Conservation (phyloP, 148 eudicot species). For the Silene conica region DNA sequence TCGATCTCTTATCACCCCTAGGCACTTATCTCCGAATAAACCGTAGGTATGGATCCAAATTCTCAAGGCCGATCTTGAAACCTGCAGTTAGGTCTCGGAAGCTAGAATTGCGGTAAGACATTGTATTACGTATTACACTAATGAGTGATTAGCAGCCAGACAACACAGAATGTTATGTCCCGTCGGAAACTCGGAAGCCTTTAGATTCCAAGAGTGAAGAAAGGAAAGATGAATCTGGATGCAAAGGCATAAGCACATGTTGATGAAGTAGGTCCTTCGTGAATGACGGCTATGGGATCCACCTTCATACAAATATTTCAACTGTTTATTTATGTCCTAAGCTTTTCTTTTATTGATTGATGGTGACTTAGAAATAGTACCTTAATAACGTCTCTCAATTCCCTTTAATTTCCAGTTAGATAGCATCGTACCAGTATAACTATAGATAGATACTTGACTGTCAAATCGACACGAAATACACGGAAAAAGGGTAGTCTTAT, state of each 20-base stretch:
- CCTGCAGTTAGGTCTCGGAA: too few species aligned
- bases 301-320: conserved; percentile 10
- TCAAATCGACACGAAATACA: conserved; percentile 2
- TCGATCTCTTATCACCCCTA: too few species aligned
- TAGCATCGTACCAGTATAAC: not conserved
- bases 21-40: too few species aligned
- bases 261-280: conserved; percentile 11
- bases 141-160: too few species aligned
- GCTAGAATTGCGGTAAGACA: too few species aligned
- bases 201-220: not conserved
- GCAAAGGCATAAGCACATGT: conserved; percentile 9
- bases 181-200: not conserved
- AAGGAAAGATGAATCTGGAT: not conserved
- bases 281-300: conserved; percentile 22
- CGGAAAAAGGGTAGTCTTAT: not conserved
- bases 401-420: conserved; percentile 11
- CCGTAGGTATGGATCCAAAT: too few species aligned
- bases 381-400: conserved; percentile 10
- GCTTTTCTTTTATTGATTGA: conserved; percentile 11
- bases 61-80: too few species aligned
- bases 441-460: conserved; percentile 1
- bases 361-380: conserved; percentile 14
- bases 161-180: not conserved
- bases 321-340: not conserved
- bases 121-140: too few species aligned